Conservation (phyloP, 345 rosid genomes). For the Salix caprea region DNA sequence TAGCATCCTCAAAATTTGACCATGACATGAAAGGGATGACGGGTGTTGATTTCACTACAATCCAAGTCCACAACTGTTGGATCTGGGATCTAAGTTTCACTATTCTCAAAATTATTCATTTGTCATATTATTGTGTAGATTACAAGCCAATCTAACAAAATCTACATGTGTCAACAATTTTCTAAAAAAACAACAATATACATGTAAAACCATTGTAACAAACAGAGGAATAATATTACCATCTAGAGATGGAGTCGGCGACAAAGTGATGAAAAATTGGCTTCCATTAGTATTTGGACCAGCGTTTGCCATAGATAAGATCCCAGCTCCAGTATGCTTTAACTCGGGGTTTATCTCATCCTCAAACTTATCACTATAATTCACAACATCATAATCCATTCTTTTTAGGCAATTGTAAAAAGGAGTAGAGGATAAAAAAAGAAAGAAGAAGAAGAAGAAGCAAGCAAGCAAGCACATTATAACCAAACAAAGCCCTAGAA, state of each 20-base stretch:
- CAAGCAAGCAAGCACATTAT: background rate
- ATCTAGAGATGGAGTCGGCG: conserved; percentile 80
- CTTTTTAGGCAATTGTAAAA: background rate
- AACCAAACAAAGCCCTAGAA: background rate
- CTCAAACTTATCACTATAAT: conserved; percentile 61
- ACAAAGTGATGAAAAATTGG: conserved; percentile 86
- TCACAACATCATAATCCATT: background rate
- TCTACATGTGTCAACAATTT: background rate
- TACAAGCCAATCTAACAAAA: background rate
- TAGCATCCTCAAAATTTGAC: background rate
- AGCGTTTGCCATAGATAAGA: conserved; percentile 94
- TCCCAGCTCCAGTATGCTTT: conserved; percentile 95
- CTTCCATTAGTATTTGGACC: conserved; percentile 93
- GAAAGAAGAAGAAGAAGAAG: background rate
- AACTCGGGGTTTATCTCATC: conserved; percentile 81
- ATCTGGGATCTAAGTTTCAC: background rate
- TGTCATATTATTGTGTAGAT: background rate
- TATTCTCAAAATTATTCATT: too few relatives aligned
- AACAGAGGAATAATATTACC: conserved; percentile 37
- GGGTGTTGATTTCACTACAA: background rate
- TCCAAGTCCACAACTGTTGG: background rate
- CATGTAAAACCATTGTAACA: background rate
- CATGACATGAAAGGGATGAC: too few relatives aligned
- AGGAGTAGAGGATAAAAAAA: background rate
- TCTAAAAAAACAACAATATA: background rate